A percentile compares a stretch with the other conserved stretches of the same genome.
Conservation (phyloP, 2,329 filamentous ascomycete genomes). For the Scedosporium boydii region DNA sequence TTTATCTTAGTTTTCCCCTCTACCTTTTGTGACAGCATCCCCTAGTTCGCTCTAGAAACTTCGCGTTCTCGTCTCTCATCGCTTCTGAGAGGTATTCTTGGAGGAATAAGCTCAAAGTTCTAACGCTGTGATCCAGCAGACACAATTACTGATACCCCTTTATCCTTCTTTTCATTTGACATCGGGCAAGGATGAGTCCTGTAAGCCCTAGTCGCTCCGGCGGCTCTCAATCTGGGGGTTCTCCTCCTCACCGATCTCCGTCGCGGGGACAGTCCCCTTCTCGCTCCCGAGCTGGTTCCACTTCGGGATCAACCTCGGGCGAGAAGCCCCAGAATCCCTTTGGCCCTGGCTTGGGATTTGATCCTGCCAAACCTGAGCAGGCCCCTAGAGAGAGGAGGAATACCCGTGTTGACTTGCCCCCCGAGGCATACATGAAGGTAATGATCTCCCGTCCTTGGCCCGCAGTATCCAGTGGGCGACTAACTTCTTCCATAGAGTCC, state of each 20-base stretch:
- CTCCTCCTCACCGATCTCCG: neutral
- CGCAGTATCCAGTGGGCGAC: neutral
- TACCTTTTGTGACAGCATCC: no score
- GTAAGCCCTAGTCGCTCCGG: slow-evolving; percentile 7
- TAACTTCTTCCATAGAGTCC: slow-evolving; percentile 11
- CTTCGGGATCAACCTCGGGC: neutral
- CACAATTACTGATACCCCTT: neutral
- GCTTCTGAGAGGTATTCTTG: no score
- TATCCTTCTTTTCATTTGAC: neutral
- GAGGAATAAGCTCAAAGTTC: no score
- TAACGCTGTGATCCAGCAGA: no score
- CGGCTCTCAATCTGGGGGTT: neutral
- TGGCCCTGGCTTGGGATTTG: slow-evolving; percentile 25
- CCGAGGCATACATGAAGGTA: slow-evolving; percentile 43
- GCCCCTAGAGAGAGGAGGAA: slow-evolving; percentile 23
- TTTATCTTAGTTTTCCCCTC: no score
- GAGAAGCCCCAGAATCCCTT: neutral
- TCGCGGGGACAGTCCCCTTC: neutral
- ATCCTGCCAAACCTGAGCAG: slow-evolving; percentile 29
- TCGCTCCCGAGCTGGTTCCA: slow-evolving; percentile 2
- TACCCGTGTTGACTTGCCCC: slow-evolving; percentile 46
- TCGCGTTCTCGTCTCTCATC: no score
- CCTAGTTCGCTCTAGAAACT: no score
- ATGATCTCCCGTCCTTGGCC: slow-evolving; percentile 10
- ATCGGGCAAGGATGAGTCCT: neutral